Base-by-base conservation (phyloP, 2,329 filamentous ascomycete genomes). In the Xylariales sp. region DNA sequence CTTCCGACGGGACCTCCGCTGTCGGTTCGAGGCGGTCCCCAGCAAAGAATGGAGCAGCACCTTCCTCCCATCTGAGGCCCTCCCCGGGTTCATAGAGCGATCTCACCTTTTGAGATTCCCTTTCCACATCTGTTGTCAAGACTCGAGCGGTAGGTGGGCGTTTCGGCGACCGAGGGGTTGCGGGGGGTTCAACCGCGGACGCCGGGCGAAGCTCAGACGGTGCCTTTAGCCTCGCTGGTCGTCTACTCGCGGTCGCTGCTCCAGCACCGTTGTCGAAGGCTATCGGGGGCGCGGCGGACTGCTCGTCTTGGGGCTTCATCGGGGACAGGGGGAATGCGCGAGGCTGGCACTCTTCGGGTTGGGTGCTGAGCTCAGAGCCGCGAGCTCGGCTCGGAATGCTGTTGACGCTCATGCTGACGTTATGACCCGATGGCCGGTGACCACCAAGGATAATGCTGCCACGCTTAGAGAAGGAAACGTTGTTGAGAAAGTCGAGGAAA, bases 61-160 rank as follows among this genome's bases (percentile, higher is more conserved):
- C 70, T 54, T 74, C 69, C 59, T 75, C 70, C 68, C 69, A 74
- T 47, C 61, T 63, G 60, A 71, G 59, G 60, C 58, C 61, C 56
- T 74, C 73, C 63, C 68, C 69, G 54, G 67, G 67, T 65, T 73
- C 69, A 69, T 80, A 80, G 63, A 80, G 75, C 62, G 74, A 79
- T 70, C 76, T 78, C 71, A 80, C 76, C 70, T 79, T 78, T 74
- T 75, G 73, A 65, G 76, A 80, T 65, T 80, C 76, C 64, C 72
- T 73, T 66, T 79, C 74, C 53, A 72, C 60, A 50, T 78, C 74
- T 57, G 65, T 63, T 50, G 72, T 65, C 57, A 77, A 63, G 53
- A 78, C 59, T 48, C 67, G 68, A 50, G 76, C 72, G 57, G 67
- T 69, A 46, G 73, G 71, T 38, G 52, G 52, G 33, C 41, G 42